These are phyloP conservation scores for Eutrema salsugineum DNA, from an alignment of 441 rosid genomes.

Conservation along the genomic window DNA sequence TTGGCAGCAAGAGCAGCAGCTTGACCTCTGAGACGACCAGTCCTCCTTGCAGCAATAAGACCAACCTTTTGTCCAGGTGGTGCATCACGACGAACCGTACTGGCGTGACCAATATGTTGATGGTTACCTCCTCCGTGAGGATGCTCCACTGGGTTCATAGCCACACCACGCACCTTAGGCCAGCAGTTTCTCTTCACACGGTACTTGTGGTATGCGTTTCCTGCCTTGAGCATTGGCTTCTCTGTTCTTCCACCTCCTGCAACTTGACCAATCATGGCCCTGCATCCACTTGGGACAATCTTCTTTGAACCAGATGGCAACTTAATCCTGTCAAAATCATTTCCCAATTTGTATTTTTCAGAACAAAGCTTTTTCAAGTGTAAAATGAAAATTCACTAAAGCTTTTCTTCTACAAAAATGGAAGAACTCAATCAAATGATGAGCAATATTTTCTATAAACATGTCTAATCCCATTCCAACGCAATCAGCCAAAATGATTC, in stretches of 20 bases:
- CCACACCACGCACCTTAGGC: conserved; percentile 99
- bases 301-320: conserved; percentile 84
- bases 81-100: conserved; percentile 88
- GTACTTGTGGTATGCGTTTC: conserved; percentile 88
- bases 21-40: conserved; percentile 93
- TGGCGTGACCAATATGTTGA: conserved; percentile 94
- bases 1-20: conserved; percentile 92
- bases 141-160: conserved; percentile 99
- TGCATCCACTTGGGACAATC: conserved; percentile 74
- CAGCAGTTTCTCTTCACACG: conserved; percentile 95
- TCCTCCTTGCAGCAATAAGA: conserved; percentile 93
- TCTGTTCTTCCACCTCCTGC: conserved; percentile 97
- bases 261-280: conserved; percentile 81
- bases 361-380: not conserved
- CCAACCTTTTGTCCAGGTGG: conserved; percentile 97
- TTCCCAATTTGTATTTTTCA: not conserved
- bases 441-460: not conserved
- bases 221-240: conserved; percentile 93
- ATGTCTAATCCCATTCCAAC: not conserved
- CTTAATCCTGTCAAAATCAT: conserved; percentile 44
- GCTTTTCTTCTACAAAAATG: not conserved
- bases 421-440: not conserved
- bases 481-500: not conserved
- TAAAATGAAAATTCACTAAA: not conserved
- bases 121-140: conserved; percentile 99